These are phyloP conservation scores for Citrullus mucosospermus DNA, from an alignment of 306 rosid species.

Conservation along the genomic window DNA sequence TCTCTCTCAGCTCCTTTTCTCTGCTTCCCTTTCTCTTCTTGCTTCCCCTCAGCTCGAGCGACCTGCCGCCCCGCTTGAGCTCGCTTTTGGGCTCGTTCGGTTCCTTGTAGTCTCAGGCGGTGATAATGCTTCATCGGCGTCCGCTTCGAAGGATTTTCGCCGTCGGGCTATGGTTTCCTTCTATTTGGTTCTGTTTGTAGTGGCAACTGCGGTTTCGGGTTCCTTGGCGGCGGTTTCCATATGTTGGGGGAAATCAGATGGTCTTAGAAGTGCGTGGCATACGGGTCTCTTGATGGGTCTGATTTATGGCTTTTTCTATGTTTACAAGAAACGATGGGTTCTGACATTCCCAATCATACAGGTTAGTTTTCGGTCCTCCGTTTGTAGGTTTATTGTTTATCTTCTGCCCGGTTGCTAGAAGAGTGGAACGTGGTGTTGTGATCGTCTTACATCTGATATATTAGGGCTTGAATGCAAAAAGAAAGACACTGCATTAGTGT, in stretches of 20 bases:
- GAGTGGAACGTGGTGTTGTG: not conserved
- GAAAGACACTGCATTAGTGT: not conserved
- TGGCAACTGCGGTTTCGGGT: slow-evolving; percentile 26
- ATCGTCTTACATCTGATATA: not conserved
- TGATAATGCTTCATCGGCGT: slow-evolving; percentile 1
- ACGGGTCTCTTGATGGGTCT: slow-evolving; percentile 52
- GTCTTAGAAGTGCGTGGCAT: slow-evolving; percentile 32
- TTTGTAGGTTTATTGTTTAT: not conserved
- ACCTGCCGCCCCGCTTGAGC: slow-evolving; percentile 28
- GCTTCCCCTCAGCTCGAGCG: slow-evolving; percentile 41
- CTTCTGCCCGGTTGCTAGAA: not conserved
- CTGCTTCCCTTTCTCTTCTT: slow-evolving; percentile 46
- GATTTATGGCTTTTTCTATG: slow-evolving; percentile 50
- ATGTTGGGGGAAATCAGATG: slow-evolving; percentile 26
- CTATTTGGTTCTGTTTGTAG: slow-evolving; percentile 24
- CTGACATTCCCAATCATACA: slow-evolving; percentile 81
- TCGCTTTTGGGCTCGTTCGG: slow-evolving; percentile 26
- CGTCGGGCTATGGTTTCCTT: slow-evolving; percentile 31
- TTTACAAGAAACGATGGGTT: slow-evolving; percentile 64
- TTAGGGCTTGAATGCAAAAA: not conserved
- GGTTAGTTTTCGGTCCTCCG: slow-evolving; percentile 23
- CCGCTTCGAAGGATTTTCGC: slow-evolving; percentile 21
- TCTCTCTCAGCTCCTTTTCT: slow-evolving; percentile 53
- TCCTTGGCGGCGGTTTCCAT: slow-evolving; percentile 35
- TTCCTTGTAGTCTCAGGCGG: slow-evolving; percentile 29